Percentiles rank a stretch among this genome's conserved stretches.
Evolutionary conservation across 768 basidiomycete species (phyloP).

Genomic region (Tylopilus rubrobrunneus): DNA sequence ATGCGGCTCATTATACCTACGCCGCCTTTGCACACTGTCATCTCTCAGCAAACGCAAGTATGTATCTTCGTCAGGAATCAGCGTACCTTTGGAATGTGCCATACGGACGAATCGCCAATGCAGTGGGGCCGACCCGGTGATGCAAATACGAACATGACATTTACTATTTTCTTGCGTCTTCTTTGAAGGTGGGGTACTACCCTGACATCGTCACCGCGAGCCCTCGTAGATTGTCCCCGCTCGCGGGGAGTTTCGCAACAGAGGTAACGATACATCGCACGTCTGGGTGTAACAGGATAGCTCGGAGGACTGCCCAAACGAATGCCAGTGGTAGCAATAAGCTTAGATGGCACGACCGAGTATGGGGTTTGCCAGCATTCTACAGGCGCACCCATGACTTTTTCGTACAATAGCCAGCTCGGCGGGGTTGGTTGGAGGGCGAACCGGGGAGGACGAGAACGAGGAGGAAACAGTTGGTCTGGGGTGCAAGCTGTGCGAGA

Average conservation of each 20-base stretch:
- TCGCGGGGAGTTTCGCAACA: no score
- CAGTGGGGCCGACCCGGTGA: background rate
- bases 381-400: background rate
- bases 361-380: background rate
- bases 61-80: background rate
- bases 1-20: background rate
- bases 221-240: background rate
- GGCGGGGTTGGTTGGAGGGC: background rate
- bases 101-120: background rate
- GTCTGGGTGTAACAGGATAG: accelerated
- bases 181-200: background rate
- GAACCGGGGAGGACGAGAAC: background rate
- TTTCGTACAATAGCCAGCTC: background rate
- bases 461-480: background rate
- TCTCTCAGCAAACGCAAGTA: background rate
- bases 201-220: background rate
- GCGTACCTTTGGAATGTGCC: background rate
- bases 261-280: background rate
- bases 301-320: background rate
- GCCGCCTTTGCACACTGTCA: background rate
- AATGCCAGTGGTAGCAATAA: background rate
- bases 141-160: background rate
- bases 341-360: background rate
- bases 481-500: no score
- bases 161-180: background rate